Evolutionary conservation across 192 early-diverging fungal genomes (phyloP).

Genomic region (Linnemannia exigua): DNA sequence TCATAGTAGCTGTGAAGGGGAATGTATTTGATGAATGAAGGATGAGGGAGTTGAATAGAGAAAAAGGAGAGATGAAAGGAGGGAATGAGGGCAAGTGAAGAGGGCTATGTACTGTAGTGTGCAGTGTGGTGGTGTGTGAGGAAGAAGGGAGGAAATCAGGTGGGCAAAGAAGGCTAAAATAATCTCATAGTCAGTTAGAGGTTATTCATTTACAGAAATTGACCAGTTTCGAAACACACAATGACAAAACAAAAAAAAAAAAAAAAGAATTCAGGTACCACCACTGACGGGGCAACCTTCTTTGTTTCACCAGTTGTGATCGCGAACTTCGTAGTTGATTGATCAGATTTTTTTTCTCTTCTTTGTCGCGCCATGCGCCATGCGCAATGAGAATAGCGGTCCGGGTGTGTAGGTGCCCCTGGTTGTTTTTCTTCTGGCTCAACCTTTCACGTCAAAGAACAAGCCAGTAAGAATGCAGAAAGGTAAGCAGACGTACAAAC

Average conservation of each 20-base stretch:
- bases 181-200: neutral
- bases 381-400: neutral
- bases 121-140: neutral
- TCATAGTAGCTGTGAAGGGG: constrained; percentile 1
- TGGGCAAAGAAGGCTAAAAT: neutral
- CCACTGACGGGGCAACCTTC: neutral
- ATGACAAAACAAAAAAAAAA: neutral
- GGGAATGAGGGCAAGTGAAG: neutral
- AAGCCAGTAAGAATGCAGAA: neutral
- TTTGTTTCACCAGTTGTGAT: neutral
- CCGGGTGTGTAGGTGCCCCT: neutral
- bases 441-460: neutral
- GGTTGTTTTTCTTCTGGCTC: neutral
- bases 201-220: constrained; percentile 5
- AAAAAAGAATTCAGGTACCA: neutral
- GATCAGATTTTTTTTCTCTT: too few species aligned
- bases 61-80: constrained; percentile 6
- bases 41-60: neutral
- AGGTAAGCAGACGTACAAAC: neutral
- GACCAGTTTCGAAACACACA: neutral
- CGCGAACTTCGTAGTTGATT: neutral
- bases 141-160: neutral
- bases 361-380: neutral
- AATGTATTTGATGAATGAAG: neutral
- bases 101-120: neutral